Evolutionary conservation across 805 yeast genomes (phyloP).

Genomic region (Jamesozyma hellenica): DNA sequence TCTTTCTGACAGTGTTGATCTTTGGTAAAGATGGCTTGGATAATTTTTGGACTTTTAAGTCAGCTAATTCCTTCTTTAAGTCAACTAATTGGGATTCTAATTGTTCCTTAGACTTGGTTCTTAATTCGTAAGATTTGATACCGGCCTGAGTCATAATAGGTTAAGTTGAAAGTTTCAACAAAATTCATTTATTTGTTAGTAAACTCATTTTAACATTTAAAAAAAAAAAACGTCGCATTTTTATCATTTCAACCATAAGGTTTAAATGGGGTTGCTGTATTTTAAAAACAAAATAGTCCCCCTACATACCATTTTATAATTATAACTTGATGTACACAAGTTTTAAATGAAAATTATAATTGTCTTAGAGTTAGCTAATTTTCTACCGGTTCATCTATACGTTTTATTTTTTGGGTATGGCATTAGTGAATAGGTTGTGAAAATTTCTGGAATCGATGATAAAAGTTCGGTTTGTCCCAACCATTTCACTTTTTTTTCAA

Average conservation of each 20-base stretch:
- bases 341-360: background rate
- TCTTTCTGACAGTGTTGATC: conserved; percentile 95
- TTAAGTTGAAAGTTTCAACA: background rate
- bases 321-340: background rate
- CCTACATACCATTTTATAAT: conserved; percentile 2
- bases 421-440: too few relatives aligned
- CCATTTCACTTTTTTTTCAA: too few relatives aligned
- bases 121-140: conserved; percentile 91
- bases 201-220: background rate
- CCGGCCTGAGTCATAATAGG: conserved; percentile 45
- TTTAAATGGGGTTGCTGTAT: too few relatives aligned
- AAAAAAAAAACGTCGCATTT: too few relatives aligned
- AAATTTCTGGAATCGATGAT: too few relatives aligned
- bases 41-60: conserved; percentile 92
- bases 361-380: too few relatives aligned
- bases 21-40: conserved; percentile 90
- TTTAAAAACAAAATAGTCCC: too few relatives aligned
- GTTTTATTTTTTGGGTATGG: too few relatives aligned
- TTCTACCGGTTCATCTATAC: too few relatives aligned
- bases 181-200: background rate
- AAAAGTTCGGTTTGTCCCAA: too few relatives aligned
- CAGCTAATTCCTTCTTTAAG: conserved; percentile 93
- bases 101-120: conserved; percentile 95
- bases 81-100: conserved; percentile 91
- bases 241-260: background rate